Conservation (phyloP, 495 filamentous ascomycete species). For the Platismatia glauca region DNA sequence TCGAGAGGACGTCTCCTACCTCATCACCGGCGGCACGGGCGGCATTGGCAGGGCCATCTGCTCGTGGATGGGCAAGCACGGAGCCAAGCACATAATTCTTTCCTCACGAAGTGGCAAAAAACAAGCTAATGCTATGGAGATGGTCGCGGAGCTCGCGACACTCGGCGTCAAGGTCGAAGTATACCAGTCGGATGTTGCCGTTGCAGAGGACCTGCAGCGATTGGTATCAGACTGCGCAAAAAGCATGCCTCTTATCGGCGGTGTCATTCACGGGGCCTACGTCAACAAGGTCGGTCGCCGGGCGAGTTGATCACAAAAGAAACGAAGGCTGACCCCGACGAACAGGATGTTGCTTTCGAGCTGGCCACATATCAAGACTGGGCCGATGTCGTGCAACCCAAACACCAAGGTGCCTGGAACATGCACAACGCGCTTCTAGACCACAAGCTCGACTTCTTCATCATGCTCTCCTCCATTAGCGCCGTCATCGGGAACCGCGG, state of each 20-base stretch:
- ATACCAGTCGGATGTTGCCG: slow-evolving; percentile 29
- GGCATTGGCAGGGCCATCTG: slow-evolving; percentile 37
- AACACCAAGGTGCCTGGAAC: slow-evolving; percentile 33
- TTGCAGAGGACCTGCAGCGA: slow-evolving; percentile 24
- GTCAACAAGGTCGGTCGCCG: slow-evolving; percentile 26
- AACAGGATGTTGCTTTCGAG: slow-evolving; percentile 24
- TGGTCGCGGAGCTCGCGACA: slow-evolving; percentile 30
- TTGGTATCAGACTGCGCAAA: slow-evolving; percentile 11
- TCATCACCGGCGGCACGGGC: slow-evolving; percentile 40
- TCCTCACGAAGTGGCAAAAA: slow-evolving; percentile 28
- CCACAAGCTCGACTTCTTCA: slow-evolving; percentile 47
- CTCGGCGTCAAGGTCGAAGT: slow-evolving; percentile 22
- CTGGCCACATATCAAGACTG: slow-evolving; percentile 34
- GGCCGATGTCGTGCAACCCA: slow-evolving; percentile 22
- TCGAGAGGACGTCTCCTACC: slow-evolving; percentile 28
- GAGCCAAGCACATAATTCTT: slow-evolving; percentile 34
- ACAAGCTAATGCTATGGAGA: slow-evolving; percentile 19
- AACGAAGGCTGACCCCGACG: slow-evolving; percentile 32
- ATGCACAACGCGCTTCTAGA: slow-evolving; percentile 24
- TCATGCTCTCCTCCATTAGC: slow-evolving; percentile 46
- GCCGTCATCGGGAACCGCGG: slow-evolving; percentile 45
- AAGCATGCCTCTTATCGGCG: slow-evolving; percentile 27
- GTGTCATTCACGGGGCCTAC: slow-evolving; percentile 36
- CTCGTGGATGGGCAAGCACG: slow-evolving; percentile 29
- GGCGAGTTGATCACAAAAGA: slow-evolving; percentile 24